Conservation (phyloP, 2,329 filamentous ascomycete species). For the Apiospora pterosperma region DNA sequence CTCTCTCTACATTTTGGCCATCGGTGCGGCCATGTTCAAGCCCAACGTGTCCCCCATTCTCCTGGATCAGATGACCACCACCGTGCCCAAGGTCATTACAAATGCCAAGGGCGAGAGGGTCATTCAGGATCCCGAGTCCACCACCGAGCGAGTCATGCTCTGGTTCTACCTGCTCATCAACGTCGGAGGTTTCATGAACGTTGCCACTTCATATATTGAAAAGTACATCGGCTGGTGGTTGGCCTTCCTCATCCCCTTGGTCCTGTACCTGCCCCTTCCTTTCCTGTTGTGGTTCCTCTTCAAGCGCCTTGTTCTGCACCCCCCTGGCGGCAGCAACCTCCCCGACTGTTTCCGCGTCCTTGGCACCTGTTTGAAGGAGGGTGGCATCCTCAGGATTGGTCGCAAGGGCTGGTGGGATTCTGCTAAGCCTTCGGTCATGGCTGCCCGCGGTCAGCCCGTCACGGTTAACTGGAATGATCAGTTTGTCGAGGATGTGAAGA, state of each 20-base stretch:
- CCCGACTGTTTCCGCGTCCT: slow-evolving; percentile 40
- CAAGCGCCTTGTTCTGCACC: slow-evolving; percentile 39
- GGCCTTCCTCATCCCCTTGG: slow-evolving; percentile 39
- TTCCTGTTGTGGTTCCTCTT: slow-evolving; percentile 39
- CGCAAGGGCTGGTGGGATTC: slow-evolving; percentile 54
- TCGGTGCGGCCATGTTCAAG: slow-evolving; percentile 69
- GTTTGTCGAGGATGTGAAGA: slow-evolving; percentile 63
- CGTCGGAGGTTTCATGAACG: slow-evolving; percentile 48
- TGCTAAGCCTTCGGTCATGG: slow-evolving; percentile 53
- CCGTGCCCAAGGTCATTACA: slow-evolving; percentile 50
- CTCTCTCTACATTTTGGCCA: slow-evolving; percentile 36
- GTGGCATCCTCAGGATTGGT: slow-evolving; percentile 34
- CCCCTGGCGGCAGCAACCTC: slow-evolving; percentile 43
- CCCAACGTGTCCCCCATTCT: slow-evolving; percentile 67
- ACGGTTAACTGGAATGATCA: slow-evolving; percentile 57
- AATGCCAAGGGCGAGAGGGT: slow-evolving; percentile 57
- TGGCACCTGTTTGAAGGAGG: slow-evolving; percentile 35
- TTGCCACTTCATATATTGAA: slow-evolving; percentile 50
- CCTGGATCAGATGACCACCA: slow-evolving; percentile 61
- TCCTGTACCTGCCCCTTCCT: slow-evolving; percentile 42
- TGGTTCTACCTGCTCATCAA: slow-evolving; percentile 59
- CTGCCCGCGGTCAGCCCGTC: slow-evolving; percentile 34
- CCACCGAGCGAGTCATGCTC: slow-evolving; percentile 63
- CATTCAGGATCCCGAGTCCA: slow-evolving; percentile 65
- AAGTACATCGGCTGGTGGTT: slow-evolving; percentile 50